Conservation (phyloP, 2,329 filamentous ascomycete species). For the Stemphylium beticola region DNA sequence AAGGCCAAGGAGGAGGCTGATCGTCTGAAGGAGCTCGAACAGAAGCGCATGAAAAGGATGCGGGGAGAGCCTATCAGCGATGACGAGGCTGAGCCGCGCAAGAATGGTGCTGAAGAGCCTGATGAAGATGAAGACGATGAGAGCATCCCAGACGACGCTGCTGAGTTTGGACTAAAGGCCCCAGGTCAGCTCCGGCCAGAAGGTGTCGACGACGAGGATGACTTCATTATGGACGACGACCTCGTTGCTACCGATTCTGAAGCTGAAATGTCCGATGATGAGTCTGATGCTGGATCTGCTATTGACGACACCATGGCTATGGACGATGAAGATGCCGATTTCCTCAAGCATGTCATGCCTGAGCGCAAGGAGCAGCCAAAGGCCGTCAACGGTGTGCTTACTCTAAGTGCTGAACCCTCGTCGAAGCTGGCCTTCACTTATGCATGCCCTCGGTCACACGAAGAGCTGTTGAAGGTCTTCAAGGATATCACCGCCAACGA, state of each 20-base stretch:
- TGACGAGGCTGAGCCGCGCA: constrained; percentile 63
- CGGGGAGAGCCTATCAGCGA: constrained; percentile 77
- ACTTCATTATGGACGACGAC: constrained; percentile 89
- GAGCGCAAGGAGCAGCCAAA: constrained; percentile 35
- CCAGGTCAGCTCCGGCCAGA: constrained; percentile 50
- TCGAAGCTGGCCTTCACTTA: constrained; percentile 79
- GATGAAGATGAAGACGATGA: constrained; percentile 48
- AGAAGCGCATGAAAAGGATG: constrained; percentile 85
- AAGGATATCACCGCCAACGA: constrained; percentile 67
- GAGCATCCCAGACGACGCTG: constrained; percentile 60
- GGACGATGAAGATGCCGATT: constrained; percentile 57
- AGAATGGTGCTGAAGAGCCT: constrained; percentile 36
- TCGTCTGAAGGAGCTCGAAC: constrained; percentile 79
- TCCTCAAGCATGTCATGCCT: constrained; percentile 53
- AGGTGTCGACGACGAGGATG: constrained; percentile 84
- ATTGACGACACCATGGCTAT: constrained; percentile 48
- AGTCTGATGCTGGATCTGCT: constrained; percentile 39
- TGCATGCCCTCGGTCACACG: constrained; percentile 78
- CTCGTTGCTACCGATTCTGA: constrained; percentile 80
- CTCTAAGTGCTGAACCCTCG: constrained; percentile 48
- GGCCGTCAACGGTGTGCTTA: constrained; percentile 52
- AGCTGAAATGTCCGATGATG: constrained; percentile 44
- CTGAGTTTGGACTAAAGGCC: constrained; percentile 67
- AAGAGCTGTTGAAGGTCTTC: constrained; percentile 72
- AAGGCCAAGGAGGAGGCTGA: constrained; percentile 73